These are phyloP conservation scores for Hericium rajendrae DNA, from an alignment of 768 basidiomycete genomes.

Conservation along the genomic window DNA sequence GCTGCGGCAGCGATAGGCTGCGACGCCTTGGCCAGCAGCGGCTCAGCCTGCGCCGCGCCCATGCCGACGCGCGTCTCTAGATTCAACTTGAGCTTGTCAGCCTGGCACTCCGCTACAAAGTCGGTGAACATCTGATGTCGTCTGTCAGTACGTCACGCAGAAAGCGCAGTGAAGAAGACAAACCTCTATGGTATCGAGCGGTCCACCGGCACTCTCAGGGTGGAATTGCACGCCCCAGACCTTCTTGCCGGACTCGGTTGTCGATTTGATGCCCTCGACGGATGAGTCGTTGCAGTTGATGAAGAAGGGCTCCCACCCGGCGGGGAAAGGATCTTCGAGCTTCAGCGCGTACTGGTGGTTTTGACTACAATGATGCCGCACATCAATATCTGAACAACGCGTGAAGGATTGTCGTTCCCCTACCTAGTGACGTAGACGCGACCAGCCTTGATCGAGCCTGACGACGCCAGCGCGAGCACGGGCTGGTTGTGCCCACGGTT, in stretches of 20 bases:
- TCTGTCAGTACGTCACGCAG: too few relatives aligned
- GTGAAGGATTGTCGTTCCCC: slow-evolving; percentile 3
- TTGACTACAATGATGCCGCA: slow-evolving; percentile 40
- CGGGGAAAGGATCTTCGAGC: slow-evolving; percentile 89
- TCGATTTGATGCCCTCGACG: slow-evolving; percentile 97
- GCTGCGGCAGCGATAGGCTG: slow-evolving; percentile 20
- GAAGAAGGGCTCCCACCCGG: slow-evolving; percentile 98
- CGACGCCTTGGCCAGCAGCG: slow-evolving; percentile 7
- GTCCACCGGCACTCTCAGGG: slow-evolving; percentile 97
- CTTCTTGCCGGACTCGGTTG: slow-evolving; percentile 75
- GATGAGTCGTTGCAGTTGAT: slow-evolving; percentile 99
- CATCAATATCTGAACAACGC: slow-evolving; percentile 2
- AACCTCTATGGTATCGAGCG: slow-evolving; percentile 95
- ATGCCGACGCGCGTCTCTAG: slow-evolving; percentile 10
- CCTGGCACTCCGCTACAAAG: slow-evolving; percentile 75
- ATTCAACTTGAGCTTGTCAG: slow-evolving; percentile 32
- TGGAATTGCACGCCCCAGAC: slow-evolving; percentile 99
- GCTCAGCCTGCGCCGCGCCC: slow-evolving; percentile 16
- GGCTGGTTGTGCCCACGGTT: slow-evolving; percentile 99
- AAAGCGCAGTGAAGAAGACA: slow-evolving; percentile 14
- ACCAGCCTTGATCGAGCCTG: slow-evolving; percentile 90
- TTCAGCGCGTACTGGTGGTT: slow-evolving; percentile 98
- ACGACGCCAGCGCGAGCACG: slow-evolving; percentile 87
- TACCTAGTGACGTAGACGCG: slow-evolving; percentile 94
- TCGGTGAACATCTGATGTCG: slow-evolving; percentile 80